phyloP scores from a whole-genome alignment of 2,329 filamentous ascomycete species.

The Beauveria rudraprayagi region DNA sequence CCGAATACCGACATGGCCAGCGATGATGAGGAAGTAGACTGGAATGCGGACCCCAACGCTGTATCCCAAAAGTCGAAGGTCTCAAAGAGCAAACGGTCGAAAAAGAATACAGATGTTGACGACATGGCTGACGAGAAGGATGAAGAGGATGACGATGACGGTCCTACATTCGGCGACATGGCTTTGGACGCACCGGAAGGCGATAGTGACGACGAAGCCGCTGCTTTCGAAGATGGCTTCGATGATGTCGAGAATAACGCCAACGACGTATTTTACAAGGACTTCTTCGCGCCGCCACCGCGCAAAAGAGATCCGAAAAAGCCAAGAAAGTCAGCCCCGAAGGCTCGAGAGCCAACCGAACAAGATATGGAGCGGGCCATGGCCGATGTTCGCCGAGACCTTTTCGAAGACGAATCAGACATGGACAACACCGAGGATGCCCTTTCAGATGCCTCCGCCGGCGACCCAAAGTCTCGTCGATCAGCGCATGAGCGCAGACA shows the following conservation, averaged over 20 bases:
- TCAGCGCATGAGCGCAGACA: constrained; percentile 84
- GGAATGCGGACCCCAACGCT: constrained; percentile 68
- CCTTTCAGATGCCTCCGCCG: constrained; percentile 49
- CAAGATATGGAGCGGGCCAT: constrained; percentile 75
- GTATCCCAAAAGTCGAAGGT: constrained; percentile 19
- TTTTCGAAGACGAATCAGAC: constrained; percentile 75
- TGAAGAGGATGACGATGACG: constrained; percentile 64
- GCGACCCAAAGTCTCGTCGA: constrained; percentile 62
- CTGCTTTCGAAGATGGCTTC: constrained; percentile 41
- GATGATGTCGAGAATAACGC: constrained; percentile 61
- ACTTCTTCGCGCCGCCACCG: constrained; percentile 89
- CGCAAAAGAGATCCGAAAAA: constrained; percentile 55
- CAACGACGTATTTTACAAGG: constrained; percentile 81
- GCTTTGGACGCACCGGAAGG: constrained; percentile 67
- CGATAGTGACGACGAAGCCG: constrained; percentile 54
- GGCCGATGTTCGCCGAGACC: constrained; percentile 75
- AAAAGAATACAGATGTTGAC: constrained; percentile 19
- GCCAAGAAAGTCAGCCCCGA: constrained; percentile 32
- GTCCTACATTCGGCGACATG: constrained; percentile 76
- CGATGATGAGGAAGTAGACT: constrained; percentile 83
- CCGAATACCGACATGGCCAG: constrained; percentile 64
- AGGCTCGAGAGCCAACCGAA: constrained; percentile 42
- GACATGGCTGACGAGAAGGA: constrained; percentile 43
- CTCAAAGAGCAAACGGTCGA: constrained; percentile 20
- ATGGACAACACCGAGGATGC: constrained; percentile 53